Evolutionary conservation across 371 early-diverging fungal genomes (phyloP), one percentile per base, ranked within the genome.

Genomic region (Pancytospora philotis): DNA sequence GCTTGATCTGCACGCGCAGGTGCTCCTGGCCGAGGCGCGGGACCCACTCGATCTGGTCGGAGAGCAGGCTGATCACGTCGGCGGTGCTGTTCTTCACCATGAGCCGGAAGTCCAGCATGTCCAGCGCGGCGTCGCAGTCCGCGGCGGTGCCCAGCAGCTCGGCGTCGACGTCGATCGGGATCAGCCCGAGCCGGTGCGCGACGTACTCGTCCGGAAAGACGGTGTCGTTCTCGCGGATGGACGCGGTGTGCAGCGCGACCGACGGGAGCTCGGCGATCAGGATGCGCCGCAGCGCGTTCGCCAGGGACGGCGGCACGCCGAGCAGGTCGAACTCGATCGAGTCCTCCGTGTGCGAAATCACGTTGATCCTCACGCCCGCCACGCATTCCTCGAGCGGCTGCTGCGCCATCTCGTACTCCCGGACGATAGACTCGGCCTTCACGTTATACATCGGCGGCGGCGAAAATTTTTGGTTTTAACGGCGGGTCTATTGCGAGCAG

Each of bases 191-290:
- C 50, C 98, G 85, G 81, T 98, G 98, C 3, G 95, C 91, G 69
- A 96, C 83, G 76, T 92, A 91, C 80, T 98, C 99, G 82, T 98
- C 98, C 6, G 93, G 88, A 28, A 98, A 84, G 1, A 93, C 91
- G 0, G 93, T 89, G 45, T 91, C 88, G 82, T 98, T 98, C 22
- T 85, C 84, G 63, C 89, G 87, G 69, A 96, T 86, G 79, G 92
- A 88, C 16, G 96, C 93, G 82, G 93, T 85, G 73, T 96, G 96
- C 60, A 98, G 93, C n/a, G 97, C 94, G 83, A 96, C 87, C 4
- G 95, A 95, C 2, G 96, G 94, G 31, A 97, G 92, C 78, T 98
- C 98, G 10, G 93, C 87, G 65, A 93, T 87, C 86, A 96, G 90
- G 30, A 88, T 85, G 69, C 99, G 84, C 65, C 99, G 84, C 34